Evolutionary conservation across 2,329 filamentous ascomycete species (phyloP), one percentile per base, ranked within the genome.

Genomic region (Calonectria henricotiae): DNA sequence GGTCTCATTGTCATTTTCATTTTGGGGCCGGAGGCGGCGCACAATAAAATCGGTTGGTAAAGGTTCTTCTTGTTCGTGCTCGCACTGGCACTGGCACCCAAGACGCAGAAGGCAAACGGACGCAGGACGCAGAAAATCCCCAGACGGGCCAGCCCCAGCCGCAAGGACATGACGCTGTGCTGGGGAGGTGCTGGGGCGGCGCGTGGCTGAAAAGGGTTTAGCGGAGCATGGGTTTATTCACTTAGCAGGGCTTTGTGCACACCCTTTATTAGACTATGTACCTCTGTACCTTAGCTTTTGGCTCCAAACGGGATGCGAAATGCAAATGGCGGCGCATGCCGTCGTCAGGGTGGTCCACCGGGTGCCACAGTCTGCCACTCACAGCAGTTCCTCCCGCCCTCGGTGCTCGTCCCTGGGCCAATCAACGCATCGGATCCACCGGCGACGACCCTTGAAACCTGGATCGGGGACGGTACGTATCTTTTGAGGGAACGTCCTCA

Each of bases 1-100:
- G 79, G 81, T 82, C 79, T 82, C 79, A 82, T 83, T 80, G 80
- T 80, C 79, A 80, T 78, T 79, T 81, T 82, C 62, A 69, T 74
- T 78, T 81, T 80, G 79, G 81, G 80, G 80, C 79, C 77, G 65
- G 78, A 80, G 81, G 80, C 80, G 80, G 80, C 81, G 79, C 81
- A 82, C 80, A 80, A 79, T 79, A 75, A 80, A 79, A 79, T 77
- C 69, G 76, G 80, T 79, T 79, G 79, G 77, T 77, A 77, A 79
- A 79, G 78, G 74, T 80, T 80, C 75, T 74, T 74, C 70, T 71
- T 63, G 70, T 73, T 63, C 67, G 66, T 73, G 69, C 71, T 73
- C 70, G 65, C 71, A 68, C 73, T 73, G 71, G 61, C 67, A 68
- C 73, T 70, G 60, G 67, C 63, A 65, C 65, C 60, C 62, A 51